These are phyloP conservation scores for Coemansia asiatica DNA, from an alignment of 192 early-diverging fungal genomes.

Conservation along the genomic window DNA sequence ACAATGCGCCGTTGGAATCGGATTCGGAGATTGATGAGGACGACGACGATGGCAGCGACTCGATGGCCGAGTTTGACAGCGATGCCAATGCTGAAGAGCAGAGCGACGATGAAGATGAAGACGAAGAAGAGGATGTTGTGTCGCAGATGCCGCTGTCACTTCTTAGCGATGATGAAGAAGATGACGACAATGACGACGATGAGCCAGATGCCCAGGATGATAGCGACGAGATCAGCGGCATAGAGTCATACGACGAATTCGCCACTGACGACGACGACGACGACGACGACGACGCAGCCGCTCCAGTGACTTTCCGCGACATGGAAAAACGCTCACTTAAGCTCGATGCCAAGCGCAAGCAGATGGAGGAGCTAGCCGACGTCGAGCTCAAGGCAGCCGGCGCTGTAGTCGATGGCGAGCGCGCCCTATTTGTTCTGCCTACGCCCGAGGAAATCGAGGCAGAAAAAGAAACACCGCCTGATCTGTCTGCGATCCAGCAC, in stretches of 20 bases:
- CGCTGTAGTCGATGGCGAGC: constrained; percentile 54
- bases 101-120: constrained; percentile 19
- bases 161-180: constrained; percentile 19
- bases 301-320: constrained; percentile 52
- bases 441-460: constrained; percentile 66
- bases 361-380: constrained; percentile 68
- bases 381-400: constrained; percentile 67
- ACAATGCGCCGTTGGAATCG: constrained; percentile 49
- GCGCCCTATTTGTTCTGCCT: constrained; percentile 58
- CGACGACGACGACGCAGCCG: constrained; percentile 25
- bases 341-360: constrained; percentile 55
- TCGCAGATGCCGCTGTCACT: constrained; percentile 14
- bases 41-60: constrained; percentile 30
- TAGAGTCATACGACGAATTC: constrained; percentile 54
- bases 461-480: constrained; percentile 62
- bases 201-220: constrained; percentile 14
- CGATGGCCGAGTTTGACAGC: constrained; percentile 53
- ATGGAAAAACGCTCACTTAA: constrained; percentile 74
- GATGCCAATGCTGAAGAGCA: background rate
- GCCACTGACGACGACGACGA: too few relatives aligned
- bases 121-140: constrained; percentile 21
- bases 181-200: constrained; percentile 46
- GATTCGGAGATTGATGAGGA: constrained; percentile 53
- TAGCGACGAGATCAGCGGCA: constrained; percentile 11
- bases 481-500: constrained; percentile 73